Base-by-base conservation (phyloP, 208 protist genomes). In the Crithidia sp. region DNA sequence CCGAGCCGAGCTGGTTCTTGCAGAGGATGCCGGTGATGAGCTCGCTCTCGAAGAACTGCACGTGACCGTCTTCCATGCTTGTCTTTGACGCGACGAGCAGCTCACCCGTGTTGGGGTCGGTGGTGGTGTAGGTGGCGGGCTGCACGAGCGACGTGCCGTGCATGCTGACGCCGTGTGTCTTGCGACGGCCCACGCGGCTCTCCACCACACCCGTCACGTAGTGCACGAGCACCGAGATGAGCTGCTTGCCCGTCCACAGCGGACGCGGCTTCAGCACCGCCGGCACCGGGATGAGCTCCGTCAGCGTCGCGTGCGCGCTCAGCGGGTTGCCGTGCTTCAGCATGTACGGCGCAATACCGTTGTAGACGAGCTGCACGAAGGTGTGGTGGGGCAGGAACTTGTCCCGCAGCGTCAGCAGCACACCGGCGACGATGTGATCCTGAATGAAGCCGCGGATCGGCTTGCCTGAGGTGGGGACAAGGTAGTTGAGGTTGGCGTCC, bases 361-460 rank as follows among this genome's bases (percentile, higher is more conserved):
- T 79, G 84, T 97, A 99, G 7, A 99, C 74, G 37, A 99, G 81
- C 76, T 99, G 89, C 44, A 95, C 82, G 85, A 98, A 99, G 13
- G 94, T 85, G n/a, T 84, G 74, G 37, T 83, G 76, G 6, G 93
- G 90, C 19, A 99, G 82, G 74, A 99, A 99, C 17, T 97, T 99
- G 72, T 99, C 97, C 41, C 94, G 86, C 58, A 93, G 84, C 17
- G 98, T 99, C 3, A 99, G 77, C 54, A 99, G 82, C 47, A 99
- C 97, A 63, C 98, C 99, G 7, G 98, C 94, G 10, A 98, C 93
- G 57, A 99, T 93, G 77, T 99, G 98, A 87, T 99, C 99, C 90
- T 99, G 99, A 76, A 99, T 99, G 14, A 99, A 90, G 77, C 99
- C 99, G 70, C 99, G 96, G 50, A 99, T 92, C 16, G 99, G 99